Evolutionary conservation across 2,329 filamentous ascomycete species (phyloP), one percentile per base, ranked within the genome.

Genomic region (Arthrocladium fulminans): DNA sequence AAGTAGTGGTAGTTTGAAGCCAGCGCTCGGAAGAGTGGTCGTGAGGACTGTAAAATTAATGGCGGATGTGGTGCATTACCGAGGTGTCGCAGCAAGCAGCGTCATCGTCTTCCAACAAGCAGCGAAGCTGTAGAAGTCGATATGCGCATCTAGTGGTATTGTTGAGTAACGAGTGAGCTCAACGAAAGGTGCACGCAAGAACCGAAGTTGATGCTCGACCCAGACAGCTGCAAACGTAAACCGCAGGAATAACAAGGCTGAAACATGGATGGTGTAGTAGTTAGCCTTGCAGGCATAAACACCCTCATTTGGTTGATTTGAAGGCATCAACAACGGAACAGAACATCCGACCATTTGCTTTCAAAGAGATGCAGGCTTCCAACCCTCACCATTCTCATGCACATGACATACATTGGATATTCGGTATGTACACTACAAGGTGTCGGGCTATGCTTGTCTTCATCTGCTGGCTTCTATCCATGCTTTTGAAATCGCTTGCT

Each of bases 41-140:
- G n/a, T n/a, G n/a, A n/a, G 27, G 8, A 24, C 5, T 20, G 19
- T 42, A 24, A 49, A 51, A 46, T 30, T 47, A 40, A 44, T 42
- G 32, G 4, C 32, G 4, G 17, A 15, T 35, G 32, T 35, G 13
- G 10, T 35, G 13, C 44, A 45, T 51, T 45, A 51, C 48, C 43
- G 50, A 19, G 40, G 17, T 9, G 22, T 35, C 30, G 25, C 19
- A 22, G 13, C 27, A 25, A 29, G 34, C 43, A 42, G 47, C 53
- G 50, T 51, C 48, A 35, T 50, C 53, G 42, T 42, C 53, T 50
- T 54, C 45, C 49, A 48, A 54, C 51, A 38, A 54, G 49, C 53
- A 53, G 37, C 50, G 22, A 55, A 53, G 53, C 51, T 40, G 53
- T 55, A 43, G 53, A 48, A 53, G 47, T 41, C 35, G 48, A 44